Conservation (phyloP, 2,329 filamentous ascomycete species). For the Ceratocystis alfenasii region DNA sequence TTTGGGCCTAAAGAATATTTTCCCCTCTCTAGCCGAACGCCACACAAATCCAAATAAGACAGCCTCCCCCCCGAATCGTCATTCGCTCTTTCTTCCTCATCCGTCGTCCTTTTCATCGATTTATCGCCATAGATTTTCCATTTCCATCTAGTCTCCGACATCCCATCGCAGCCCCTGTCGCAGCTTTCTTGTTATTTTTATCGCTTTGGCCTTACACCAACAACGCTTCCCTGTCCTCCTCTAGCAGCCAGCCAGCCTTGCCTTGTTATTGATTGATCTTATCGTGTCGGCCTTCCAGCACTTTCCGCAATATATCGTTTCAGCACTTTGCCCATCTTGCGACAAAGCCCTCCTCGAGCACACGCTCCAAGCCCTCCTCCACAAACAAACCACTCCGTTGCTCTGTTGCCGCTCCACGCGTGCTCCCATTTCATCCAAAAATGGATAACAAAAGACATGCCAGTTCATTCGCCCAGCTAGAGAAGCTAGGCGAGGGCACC, state of each 20-base stretch:
- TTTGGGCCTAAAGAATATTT: not conserved
- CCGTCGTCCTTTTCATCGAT: not conserved
- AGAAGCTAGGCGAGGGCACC: conserved; percentile 96
- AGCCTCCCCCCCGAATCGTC: not conserved
- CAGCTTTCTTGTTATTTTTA: not conserved
- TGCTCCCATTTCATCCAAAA: conserved; percentile 23
- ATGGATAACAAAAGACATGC: conserved; percentile 93
- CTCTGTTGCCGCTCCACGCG: conserved; percentile 4
- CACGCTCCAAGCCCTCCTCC: no score
- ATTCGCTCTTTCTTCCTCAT: not conserved
- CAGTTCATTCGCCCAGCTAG: conserved; percentile 96
- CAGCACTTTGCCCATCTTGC: no score
- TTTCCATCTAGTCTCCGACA: not conserved
- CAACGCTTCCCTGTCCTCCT: no score
- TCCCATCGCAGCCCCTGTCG: not conserved
- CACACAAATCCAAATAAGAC: no score
- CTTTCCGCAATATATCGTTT: no score
- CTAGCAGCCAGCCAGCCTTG: no score
- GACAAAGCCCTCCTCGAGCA: no score
- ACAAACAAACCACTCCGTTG: no score
- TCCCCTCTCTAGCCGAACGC: no score
- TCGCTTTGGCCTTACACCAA: no score
- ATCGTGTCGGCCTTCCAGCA: no score
- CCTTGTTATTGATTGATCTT: no score
- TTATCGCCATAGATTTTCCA: not conserved